Base-by-base conservation (phyloP, 768 basidiomycete species). In the Grammothele lineata region DNA sequence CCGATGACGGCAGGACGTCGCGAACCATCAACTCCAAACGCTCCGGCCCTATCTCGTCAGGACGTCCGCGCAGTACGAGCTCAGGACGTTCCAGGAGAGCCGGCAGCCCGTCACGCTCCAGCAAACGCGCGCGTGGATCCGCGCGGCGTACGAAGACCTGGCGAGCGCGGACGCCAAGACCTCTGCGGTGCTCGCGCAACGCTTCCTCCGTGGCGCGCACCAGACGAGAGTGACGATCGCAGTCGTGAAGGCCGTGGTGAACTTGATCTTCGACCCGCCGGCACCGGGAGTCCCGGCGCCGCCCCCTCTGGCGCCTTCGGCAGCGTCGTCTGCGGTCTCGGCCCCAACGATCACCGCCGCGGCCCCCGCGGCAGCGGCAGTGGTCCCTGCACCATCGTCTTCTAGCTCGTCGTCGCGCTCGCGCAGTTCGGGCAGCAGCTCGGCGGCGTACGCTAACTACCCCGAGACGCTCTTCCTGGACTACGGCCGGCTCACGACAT, bases 1-100 rank as follows among this genome's bases (percentile, higher is more conserved):
- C 27, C 27, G 27, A 30, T 30, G 14, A 7, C 36, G 21, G 27
- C 59, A 95, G 92, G 93, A 96, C 65, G 93, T 96, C 52, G 93
- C 93, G 22, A 96, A 96, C 63, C 93, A 95, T 68, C 93, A 95
- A 68, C 78, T 96, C 25, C 87, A 92, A 61, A 85, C 88, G 25
- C 75, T 94, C n/a, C 84, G 92, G 40, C 90, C 92, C n/a, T 91
- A 85, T 70, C 78, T 96, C 47, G 76, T 89, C 57, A 80, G 83
- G 49, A 82, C 83, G 32, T 83, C 92, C 1, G 81, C 84, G 18
- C 79, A 82, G 33, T 89, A 87, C 59, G 92, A 95, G 63, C 74
- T 85, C 53, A 78, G 80, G 60, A 81, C 82, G 22, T 88, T 94
- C 70, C 80, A 81, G 64, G 73, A 76, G 56, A 72, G 76, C 50